phyloP scores from a whole-genome alignment of 1,284 basidiomycete genomes.

The Heterobasidion occidentale region DNA sequence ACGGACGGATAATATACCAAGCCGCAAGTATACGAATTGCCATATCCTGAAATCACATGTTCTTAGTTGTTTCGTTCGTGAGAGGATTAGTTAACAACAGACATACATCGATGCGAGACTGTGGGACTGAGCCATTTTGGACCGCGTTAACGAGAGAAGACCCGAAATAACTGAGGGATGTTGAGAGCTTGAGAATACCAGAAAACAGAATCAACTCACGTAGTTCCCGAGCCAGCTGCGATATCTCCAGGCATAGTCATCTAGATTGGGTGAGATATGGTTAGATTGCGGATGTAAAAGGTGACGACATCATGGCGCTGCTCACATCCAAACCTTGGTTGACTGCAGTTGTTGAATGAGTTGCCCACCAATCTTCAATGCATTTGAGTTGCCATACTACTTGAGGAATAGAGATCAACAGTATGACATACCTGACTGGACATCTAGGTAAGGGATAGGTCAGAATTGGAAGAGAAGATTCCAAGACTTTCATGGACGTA shows the following conservation, averaged over 20 bases:
- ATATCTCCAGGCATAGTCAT: constrained; percentile 59
- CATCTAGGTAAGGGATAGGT: constrained; percentile 10
- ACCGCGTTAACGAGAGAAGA: constrained; percentile 40
- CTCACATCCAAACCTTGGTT: constrained; percentile 57
- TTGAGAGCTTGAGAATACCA: background rate
- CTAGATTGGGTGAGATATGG: constrained; percentile 15
- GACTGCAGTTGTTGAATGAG: constrained; percentile 28
- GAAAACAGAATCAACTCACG: constrained; percentile 12
- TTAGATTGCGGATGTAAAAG: no score
- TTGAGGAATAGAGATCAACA: background rate
- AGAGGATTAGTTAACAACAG: background rate
- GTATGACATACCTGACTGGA: constrained; percentile 18
- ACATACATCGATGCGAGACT: constrained; percentile 39
- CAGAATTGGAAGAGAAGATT: background rate
- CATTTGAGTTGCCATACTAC: background rate
- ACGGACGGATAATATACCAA: constrained; percentile 27
- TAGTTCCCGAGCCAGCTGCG: constrained; percentile 25
- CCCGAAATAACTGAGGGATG: constrained; percentile 38
- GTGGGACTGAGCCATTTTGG: constrained; percentile 42
- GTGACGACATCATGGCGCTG: background rate
- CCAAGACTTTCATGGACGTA: constrained; percentile 21
- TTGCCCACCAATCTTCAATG: constrained; percentile 45
- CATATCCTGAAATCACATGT: constrained; percentile 37
- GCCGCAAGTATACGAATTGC: constrained; percentile 55
- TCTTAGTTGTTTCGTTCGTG: background rate